A percentile compares a stretch with the other conserved stretches of the same genome.
Conservation (phyloP, 805 yeast species). For the Saccharomycopsis fodiens region DNA sequence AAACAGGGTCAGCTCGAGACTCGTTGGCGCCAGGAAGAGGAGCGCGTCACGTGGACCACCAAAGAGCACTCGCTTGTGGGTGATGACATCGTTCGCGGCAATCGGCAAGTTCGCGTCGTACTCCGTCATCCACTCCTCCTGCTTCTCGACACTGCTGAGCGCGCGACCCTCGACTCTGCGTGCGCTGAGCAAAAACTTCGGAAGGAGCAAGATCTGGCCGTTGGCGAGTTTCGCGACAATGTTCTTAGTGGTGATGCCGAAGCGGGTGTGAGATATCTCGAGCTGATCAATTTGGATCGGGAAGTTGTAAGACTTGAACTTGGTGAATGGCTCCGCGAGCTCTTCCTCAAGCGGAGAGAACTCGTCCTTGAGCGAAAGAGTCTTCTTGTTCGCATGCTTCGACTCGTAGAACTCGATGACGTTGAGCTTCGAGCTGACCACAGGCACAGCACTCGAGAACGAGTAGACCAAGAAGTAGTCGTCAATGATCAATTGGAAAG, state of each 20-base stretch:
- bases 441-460: conserved; percentile 43
- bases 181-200: conserved; percentile 45
- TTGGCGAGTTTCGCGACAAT: conserved; percentile 48
- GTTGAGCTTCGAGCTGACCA: conserved; percentile 48
- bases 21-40: conserved; percentile 48
- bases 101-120: conserved; percentile 54
- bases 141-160: conserved; percentile 43
- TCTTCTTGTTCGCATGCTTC: conserved; percentile 39
- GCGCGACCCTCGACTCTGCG: conserved; percentile 55
- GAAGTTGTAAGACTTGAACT: conserved; percentile 48
- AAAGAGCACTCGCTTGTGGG: conserved; percentile 36
- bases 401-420: conserved; percentile 80
- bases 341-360: conserved; percentile 30
- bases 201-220: conserved; percentile 63
- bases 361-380: conserved; percentile 18
- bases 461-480: conserved; percentile 81
- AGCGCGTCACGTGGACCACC: conserved; percentile 21
- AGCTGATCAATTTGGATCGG: conserved; percentile 53
- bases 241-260: conserved; percentile 62
- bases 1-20: conserved; percentile 74
- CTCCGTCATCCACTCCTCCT: conserved; percentile 51
- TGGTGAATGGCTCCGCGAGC: conserved; percentile 37
- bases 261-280: conserved; percentile 48
- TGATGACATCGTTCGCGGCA: conserved; percentile 40
- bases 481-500: conserved; percentile 51